phyloP scores from a whole-genome alignment of 108 stramenopile genomes.

The Skeletonema tropicum region DNA sequence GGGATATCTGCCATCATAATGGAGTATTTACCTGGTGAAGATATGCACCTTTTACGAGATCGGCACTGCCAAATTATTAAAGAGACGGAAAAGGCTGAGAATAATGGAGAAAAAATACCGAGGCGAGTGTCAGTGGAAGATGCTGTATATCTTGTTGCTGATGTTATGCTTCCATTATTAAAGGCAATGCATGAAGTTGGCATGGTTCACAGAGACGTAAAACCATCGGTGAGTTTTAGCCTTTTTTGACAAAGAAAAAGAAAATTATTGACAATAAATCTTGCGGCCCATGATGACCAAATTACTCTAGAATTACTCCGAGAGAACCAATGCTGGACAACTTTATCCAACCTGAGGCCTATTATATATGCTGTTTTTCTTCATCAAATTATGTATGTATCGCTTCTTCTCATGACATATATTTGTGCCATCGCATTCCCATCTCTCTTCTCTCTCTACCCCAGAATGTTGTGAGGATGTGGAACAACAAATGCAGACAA shows the following conservation, averaged over 20 bases:
- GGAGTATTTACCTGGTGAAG: conserved; percentile 85
- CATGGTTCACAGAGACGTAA: conserved; percentile 86
- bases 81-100: conserved; percentile 14
- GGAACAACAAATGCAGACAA: conserved; percentile 42
- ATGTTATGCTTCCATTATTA: conserved; percentile 80
- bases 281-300: conserved; percentile 2
- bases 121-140: conserved; percentile 66
- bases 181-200: conserved; percentile 81
- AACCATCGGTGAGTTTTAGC: conserved; percentile 53
- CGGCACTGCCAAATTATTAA: conserved; percentile 30
- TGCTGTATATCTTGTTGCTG: conserved; percentile 78
- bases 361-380: too few species aligned
- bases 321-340: conserved; percentile 13
- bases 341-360: conserved; percentile 19
- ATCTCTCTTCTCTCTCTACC: not conserved
- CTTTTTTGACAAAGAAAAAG: not conserved
- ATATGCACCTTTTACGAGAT: conserved; percentile 83
- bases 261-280: not conserved
- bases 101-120: conserved; percentile 5
- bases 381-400: not conserved
- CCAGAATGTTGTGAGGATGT: conserved; percentile 71
- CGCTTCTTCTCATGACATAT: not conserved
- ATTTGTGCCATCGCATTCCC: not conserved
- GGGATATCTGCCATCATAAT: conserved; percentile 73
- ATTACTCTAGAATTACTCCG: conserved; percentile 22